Percentiles rank a stretch among this genome's conserved stretches.
Evolutionary conservation across 345 rosid genomes (phyloP).

Genomic region (Garcia nutans): DNA sequence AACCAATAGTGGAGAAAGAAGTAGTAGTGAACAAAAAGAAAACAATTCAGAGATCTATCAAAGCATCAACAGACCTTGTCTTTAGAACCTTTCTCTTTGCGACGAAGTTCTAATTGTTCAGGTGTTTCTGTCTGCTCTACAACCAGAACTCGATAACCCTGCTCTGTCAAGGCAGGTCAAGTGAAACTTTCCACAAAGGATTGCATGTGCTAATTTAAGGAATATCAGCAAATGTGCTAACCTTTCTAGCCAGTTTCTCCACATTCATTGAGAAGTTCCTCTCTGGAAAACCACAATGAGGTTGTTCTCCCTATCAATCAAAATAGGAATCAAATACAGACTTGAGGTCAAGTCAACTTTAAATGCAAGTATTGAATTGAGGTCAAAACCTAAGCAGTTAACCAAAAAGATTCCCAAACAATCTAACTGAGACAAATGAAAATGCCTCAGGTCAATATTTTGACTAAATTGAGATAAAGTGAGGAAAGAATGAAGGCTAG

Average conservation of each 20-base stretch:
- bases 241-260: slow-evolving; percentile 94
- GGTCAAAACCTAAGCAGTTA: background rate
- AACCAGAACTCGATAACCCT: slow-evolving; percentile 97
- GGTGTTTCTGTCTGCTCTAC: slow-evolving; percentile 99
- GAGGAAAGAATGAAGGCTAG: slow-evolving; percentile 1
- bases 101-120: slow-evolving; percentile 88
- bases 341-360: background rate
- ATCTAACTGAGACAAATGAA: slow-evolving; percentile 1
- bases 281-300: slow-evolving; percentile 99
- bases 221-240: slow-evolving; percentile 26
- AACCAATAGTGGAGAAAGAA: background rate
- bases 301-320: slow-evolving; percentile 82
- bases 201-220: slow-evolving; percentile 19
- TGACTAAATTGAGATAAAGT: background rate
- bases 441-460: background rate
- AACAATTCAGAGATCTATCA: background rate
- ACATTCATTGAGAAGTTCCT: slow-evolving; percentile 80
- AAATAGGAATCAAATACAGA: slow-evolving; percentile 17
- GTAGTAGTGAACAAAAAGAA: background rate
- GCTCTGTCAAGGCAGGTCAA: slow-evolving; percentile 33
- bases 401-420: background rate
- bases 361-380: background rate
- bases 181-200: slow-evolving; percentile 18
- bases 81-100: slow-evolving; percentile 81
- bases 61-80: slow-evolving; percentile 60